Base-by-base conservation (phyloP, 306 rosid species). In the Vicia faba region DNA sequence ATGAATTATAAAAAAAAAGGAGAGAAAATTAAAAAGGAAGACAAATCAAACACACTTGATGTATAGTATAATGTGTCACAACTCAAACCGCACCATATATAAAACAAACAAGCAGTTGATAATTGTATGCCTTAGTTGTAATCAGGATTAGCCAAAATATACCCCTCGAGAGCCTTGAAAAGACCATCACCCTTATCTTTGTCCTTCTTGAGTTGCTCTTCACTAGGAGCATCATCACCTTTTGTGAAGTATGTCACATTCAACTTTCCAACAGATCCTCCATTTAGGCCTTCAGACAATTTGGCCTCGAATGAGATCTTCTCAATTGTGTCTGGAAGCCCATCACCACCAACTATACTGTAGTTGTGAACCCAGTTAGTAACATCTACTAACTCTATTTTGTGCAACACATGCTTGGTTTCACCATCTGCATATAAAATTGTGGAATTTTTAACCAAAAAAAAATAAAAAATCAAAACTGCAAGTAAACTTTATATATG, bases 281-380 rank as follows among this genome's bases (percentile, higher is more conserved):
- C 87, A 8, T 41, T 39, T 1, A 79, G 63, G 2, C 73, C 74
- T 5, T 20, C 63, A 2, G 61, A 45, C 16, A 83, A 15, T 44
- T 83, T 76, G 10, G 64, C 13, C 70, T 79, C 74, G 4, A 69
- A 62, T 7, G 66, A 18, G 15, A 79, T 69, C 54, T 76, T 83
- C 66, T 83, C 87, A 15, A 73, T 15, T 11, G 55, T 18, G 0
- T 54, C 70, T 0, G 75, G 75, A 6, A 83, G 59, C 6, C 31
- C 75, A 4, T n/a, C 69, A 1, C 82, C 82, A 15, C 77, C 84
- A 39, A 77, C 53, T 5, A 83, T 9, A 46, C 75, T 79, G 73
- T 83, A 83, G 46, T 39, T 31, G 61, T 73, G 4, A 25, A 3
- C 28, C 2, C 2, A 25, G 3, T 25, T 25, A 25, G 28, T 3